phyloP scores from a whole-genome alignment of 257 asterid species.

The Fraxinus americana region DNA sequence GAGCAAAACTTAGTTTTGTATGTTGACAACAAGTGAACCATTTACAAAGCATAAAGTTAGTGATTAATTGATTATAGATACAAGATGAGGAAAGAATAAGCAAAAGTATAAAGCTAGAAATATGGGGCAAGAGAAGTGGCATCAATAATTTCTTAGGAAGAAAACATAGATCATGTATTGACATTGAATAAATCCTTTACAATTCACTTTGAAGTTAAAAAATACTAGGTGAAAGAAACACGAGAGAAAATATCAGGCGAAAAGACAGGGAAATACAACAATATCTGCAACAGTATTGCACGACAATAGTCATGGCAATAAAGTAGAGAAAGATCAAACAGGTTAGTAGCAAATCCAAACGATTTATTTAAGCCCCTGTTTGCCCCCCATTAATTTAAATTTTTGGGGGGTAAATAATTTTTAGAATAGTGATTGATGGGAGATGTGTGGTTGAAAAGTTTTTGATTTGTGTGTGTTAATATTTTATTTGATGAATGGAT shows the following conservation, averaged over 20 bases:
- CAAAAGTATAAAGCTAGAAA: too few relatives aligned
- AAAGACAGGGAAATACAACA: not conserved
- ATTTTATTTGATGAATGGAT: too few relatives aligned
- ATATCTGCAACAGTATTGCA: not conserved
- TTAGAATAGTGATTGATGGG: too few relatives aligned
- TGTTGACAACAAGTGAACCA: not conserved
- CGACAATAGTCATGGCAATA: not conserved
- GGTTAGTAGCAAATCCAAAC: not conserved
- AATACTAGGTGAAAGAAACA: not conserved
- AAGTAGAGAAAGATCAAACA: not conserved
- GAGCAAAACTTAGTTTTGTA: not conserved
- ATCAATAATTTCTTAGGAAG: not conserved
- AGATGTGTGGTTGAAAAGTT: too few relatives aligned
- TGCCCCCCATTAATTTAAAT: too few relatives aligned
- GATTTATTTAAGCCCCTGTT: too few relatives aligned
- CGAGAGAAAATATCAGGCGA: not conserved
- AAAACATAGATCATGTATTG: not conserved
- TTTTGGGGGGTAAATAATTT: too few relatives aligned
- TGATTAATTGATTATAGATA: not conserved
- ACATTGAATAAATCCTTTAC: not conserved
- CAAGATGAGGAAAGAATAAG: not conserved
- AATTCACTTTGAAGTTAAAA: not conserved
- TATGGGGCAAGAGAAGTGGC: not conserved
- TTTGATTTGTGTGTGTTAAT: too few relatives aligned
- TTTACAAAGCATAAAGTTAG: not conserved